Evolutionary conservation across 192 early-diverging fungal genomes (phyloP).

Genomic region (Chytriomyces hyalinus): DNA sequence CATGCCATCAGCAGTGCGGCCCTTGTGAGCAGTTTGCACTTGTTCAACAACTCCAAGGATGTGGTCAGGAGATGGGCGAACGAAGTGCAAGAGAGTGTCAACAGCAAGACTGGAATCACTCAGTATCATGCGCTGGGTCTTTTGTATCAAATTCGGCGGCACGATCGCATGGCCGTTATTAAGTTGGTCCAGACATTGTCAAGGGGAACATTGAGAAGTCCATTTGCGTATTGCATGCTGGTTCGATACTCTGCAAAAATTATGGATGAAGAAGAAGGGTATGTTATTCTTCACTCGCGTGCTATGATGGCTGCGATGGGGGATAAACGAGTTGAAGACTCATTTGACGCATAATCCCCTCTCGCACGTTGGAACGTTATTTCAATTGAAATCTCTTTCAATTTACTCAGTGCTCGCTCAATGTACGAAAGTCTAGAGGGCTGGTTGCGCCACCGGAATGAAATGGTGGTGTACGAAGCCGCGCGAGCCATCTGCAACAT

Average conservation of each 20-base stretch:
- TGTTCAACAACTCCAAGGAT: slow-evolving; percentile 85
- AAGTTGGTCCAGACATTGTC: slow-evolving; percentile 93
- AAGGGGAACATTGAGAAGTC: slow-evolving; percentile 71
- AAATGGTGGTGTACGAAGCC: slow-evolving; percentile 99
- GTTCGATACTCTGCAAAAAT: slow-evolving; percentile 88
- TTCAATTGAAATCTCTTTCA: background rate
- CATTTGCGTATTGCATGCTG: slow-evolving; percentile 88
- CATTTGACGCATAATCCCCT: background rate
- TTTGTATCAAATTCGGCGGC: slow-evolving; percentile 91
- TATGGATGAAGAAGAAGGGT: slow-evolving; percentile 62
- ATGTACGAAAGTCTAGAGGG: slow-evolving; percentile 87
- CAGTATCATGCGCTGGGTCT: slow-evolving; percentile 99
- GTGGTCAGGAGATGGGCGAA: slow-evolving; percentile 96
- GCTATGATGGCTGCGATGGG: background rate
- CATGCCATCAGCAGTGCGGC: slow-evolving; percentile 88
- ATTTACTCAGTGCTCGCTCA: slow-evolving; percentile 48
- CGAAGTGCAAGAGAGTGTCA: slow-evolving; percentile 93
- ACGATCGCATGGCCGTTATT: slow-evolving; percentile 97
- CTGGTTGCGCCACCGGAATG: slow-evolving; percentile 91
- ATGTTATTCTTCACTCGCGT: background rate
- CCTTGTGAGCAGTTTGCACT: slow-evolving; percentile 86
- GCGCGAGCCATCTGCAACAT: slow-evolving; percentile 95
- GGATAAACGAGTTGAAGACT: background rate
- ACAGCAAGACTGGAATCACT: slow-evolving; percentile 85
- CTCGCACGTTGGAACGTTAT: background rate